A percentile compares a stretch with the other conserved stretches of the same genome.
Evolutionary conservation across 805 yeast genomes (phyloP).

Genomic region (Starmerella bombi): DNA sequence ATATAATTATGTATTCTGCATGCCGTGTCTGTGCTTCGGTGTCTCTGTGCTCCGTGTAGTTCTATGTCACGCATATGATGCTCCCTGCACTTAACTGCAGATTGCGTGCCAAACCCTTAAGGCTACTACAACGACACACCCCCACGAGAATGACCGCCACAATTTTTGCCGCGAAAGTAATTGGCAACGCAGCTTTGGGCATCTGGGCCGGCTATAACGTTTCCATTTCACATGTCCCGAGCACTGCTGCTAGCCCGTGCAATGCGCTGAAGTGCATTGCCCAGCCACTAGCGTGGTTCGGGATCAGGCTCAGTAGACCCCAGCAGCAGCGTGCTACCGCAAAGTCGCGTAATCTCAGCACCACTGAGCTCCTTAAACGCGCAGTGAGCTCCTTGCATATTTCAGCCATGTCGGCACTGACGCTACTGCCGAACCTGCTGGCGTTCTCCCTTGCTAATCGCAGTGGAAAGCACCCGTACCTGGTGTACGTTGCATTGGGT

Average conservation of each 20-base stretch:
- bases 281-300: not conserved
- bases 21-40: too few species aligned
- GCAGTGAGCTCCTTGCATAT: constrained; percentile 6
- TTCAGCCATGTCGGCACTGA: constrained; percentile 18
- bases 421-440: constrained; percentile 19
- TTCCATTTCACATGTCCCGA: constrained; percentile 16
- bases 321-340: not conserved
- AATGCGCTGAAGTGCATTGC: not conserved
- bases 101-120: too few species aligned
- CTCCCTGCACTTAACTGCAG: too few species aligned
- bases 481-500: constrained; percentile 26
- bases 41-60: too few species aligned
- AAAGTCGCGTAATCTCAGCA: not conserved
- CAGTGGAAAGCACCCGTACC: constrained; percentile 27
- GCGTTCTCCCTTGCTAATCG: constrained; percentile 23
- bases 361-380: constrained; percentile 1
- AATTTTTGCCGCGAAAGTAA: constrained; percentile 25
- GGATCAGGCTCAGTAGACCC: not conserved
- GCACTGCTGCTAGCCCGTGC: not conserved
- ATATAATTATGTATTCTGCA: too few species aligned
- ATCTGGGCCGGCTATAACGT: constrained; percentile 27
- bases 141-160: constrained; percentile 19
- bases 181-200: constrained; percentile 29
- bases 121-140: too few species aligned
- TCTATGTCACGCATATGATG: too few species aligned